Percentiles rank a stretch among this genome's conserved stretches.
These are phyloP conservation scores for Scheffersomyces segobiensis DNA, from an alignment of 1,139 yeast species.

Conservation along the genomic window DNA sequence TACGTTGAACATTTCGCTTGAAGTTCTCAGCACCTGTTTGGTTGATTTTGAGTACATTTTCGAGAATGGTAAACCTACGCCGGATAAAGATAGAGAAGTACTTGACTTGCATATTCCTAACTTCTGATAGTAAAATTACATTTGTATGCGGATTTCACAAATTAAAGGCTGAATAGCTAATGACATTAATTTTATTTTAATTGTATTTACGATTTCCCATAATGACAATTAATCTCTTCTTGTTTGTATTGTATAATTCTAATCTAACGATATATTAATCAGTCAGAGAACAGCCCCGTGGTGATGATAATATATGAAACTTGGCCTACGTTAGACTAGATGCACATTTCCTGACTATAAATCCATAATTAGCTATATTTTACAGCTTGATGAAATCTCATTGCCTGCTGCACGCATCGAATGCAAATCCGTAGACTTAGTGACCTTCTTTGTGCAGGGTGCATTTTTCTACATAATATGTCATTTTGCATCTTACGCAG, in stretches of 20 bases:
- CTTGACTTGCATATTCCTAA: conserved; percentile 46
- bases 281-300: neutral
- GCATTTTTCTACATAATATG: neutral
- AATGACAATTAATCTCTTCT: neutral
- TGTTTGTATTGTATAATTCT: neutral
- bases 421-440: neutral
- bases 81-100: conserved; percentile 37
- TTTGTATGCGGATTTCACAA: neutral
- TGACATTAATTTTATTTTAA: neutral
- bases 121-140: conserved; percentile 19
- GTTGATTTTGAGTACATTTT: conserved; percentile 67
- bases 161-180: neutral
- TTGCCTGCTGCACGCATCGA: neutral
- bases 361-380: neutral
- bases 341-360: neutral
- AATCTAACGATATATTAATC: neutral
- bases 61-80: conserved; percentile 49
- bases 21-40: conserved; percentile 61
- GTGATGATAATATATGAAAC: neutral
- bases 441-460: neutral
- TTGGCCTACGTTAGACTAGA: neutral
- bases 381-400: neutral
- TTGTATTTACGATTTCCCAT: neutral
- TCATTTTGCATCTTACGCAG: neutral
- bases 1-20: conserved; percentile 70